A percentile compares a stretch with the other conserved stretches of the same genome.
Conservation (phyloP, 2,329 filamentous ascomycete species). For the Zasmidium cellare region DNA sequence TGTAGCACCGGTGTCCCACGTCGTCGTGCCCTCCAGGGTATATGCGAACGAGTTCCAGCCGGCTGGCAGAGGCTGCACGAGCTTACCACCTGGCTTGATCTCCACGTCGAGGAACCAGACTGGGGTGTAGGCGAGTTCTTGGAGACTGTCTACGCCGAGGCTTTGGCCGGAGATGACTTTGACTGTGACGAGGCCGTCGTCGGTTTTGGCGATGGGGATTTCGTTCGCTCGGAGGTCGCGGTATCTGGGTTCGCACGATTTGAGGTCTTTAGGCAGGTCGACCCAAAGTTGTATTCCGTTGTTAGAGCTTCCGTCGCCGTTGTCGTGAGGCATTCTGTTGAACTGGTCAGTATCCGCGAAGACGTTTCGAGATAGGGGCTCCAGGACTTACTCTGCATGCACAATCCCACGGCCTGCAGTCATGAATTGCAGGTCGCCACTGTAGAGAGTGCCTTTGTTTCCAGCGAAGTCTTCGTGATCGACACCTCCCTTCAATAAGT, state of each 20-base stretch:
- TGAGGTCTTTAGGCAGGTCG: slow-evolving; percentile 78
- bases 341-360: neutral
- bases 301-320: slow-evolving; percentile 72
- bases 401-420: slow-evolving; percentile 89
- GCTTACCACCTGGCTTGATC: slow-evolving; percentile 73
- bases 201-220: slow-evolving; percentile 72
- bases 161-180: slow-evolving; percentile 89
- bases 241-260: slow-evolving; percentile 88
- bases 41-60: slow-evolving; percentile 93
- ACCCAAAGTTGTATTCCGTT: slow-evolving; percentile 95
- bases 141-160: slow-evolving; percentile 80
- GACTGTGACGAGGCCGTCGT: slow-evolving; percentile 72
- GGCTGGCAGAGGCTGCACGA: slow-evolving; percentile 72
- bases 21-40: slow-evolving; percentile 70
- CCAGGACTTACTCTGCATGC: slow-evolving; percentile 66
- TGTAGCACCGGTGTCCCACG: slow-evolving; percentile 58
- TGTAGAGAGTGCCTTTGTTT: slow-evolving; percentile 76
- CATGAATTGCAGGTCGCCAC: slow-evolving; percentile 98
- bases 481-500: slow-evolving; percentile 79
- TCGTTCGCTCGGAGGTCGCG: slow-evolving; percentile 77
- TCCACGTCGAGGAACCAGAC: slow-evolving; percentile 92
- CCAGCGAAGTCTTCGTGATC: slow-evolving; percentile 94
- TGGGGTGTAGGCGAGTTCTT: slow-evolving; percentile 91
- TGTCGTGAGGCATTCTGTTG: slow-evolving; percentile 71
- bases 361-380: neutral